Base-by-base conservation (phyloP, 2,329 filamentous ascomycete species). In the Pseudogymnoascus sp. region DNA sequence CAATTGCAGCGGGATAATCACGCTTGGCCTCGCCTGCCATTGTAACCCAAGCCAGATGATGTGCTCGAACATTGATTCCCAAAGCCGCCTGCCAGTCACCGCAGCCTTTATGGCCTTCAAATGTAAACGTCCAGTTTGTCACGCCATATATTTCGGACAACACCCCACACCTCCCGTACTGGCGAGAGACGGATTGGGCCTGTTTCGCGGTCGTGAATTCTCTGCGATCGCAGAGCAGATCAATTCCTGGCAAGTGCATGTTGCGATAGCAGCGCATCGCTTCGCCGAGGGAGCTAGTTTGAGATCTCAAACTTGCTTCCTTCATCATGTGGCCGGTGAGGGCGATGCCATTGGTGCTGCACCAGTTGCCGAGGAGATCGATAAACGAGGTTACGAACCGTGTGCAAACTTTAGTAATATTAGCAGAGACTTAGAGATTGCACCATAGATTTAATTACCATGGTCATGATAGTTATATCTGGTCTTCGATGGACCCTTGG, bases 71-170 rank as follows among this genome's bases (percentile, higher is more conserved):
- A 12, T 71, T 74, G 28, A 74, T 71, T 11, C 72, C 72, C 3
- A 74, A 66, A 0, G 71, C 72, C 7, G 72, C 72, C 61, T 74
- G 72, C 72, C 72, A 74, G 63, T 74, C 72, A 12, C 72, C 72
- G 33, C 68, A 70, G 3, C 70, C 71, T 66, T 73, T 74, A 58
- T 74, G 72, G 0, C 70, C 72, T 60, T 72, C 70, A 7, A 74
- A 73, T 21, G 70, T 70, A 37, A 73, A 74, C 23, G 66, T 66
- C 71, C 71, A 74, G 61, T 72, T 69, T 4, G 71, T 72, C 28
- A 69, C 69, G 9, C 71, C 72, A 49, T 73, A 72, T 5, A 72
- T 69, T 62, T 73, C 71, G 58, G 64, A 68, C 70, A 73, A 70
- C 9, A 67, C 66, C 1, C 71, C 72, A 41, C 68, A 65, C 1